Evolutionary conservation across 108 stramenopile species (phyloP).

Genomic region (Skeletonema costatum): DNA sequence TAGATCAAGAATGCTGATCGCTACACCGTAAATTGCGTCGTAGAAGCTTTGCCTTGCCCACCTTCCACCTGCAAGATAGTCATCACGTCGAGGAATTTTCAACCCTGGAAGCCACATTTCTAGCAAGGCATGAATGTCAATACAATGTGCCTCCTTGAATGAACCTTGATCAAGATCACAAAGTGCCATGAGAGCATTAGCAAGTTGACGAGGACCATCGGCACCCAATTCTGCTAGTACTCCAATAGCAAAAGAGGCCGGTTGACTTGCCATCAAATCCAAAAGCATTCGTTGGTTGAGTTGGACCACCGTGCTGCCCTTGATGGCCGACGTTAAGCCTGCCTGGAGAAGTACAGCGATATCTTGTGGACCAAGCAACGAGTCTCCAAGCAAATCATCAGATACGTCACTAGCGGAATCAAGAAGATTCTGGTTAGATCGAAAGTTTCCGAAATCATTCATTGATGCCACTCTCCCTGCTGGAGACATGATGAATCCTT

Average conservation of each 20-base stretch:
- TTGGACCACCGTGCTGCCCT: conserved; percentile 89
- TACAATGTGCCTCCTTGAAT: conserved; percentile 68
- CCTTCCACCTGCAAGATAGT: conserved; percentile 89
- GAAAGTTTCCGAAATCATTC: conserved; percentile 32
- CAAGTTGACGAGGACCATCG: conserved; percentile 73
- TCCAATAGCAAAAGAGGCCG: conserved; percentile 78
- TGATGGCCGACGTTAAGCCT: conserved; percentile 85
- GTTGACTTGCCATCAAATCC: conserved; percentile 88
- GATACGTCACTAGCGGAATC: neutral
- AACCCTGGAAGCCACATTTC: conserved; percentile 88
- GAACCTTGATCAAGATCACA: conserved; percentile 88
- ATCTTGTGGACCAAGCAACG: conserved; percentile 88
- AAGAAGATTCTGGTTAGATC: neutral
- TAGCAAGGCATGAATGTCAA: conserved; percentile 81
- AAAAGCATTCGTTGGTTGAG: conserved; percentile 91
- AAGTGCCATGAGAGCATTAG: conserved; percentile 71
- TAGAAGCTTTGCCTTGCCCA: conserved; percentile 92
- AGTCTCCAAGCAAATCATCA: conserved; percentile 79
- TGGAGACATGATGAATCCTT: conserved; percentile 60
- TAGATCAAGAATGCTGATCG: conserved; percentile 80
- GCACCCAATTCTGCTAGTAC: conserved; percentile 89
- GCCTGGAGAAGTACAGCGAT: conserved; percentile 90
- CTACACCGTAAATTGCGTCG: conserved; percentile 79
- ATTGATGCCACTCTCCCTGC: conserved; percentile 73
- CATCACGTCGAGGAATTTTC: conserved; percentile 79